phyloP scores from a whole-genome alignment of 352 stramenopile species.

The Pythium utonaiense region DNA sequence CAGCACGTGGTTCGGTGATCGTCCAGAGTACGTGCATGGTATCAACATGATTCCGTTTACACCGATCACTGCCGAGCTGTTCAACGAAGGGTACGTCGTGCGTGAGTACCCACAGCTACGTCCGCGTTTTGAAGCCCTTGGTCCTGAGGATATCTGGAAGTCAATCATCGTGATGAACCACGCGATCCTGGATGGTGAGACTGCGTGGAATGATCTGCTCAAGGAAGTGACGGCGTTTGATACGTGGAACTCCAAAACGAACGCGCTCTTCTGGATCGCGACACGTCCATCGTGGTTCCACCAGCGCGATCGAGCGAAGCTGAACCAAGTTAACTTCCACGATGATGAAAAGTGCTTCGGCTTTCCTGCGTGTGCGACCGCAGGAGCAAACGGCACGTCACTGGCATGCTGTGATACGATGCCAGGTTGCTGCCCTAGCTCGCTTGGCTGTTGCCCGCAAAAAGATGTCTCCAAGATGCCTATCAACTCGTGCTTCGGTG shows the following conservation, averaged over 20 bases:
- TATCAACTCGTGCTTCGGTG: constrained; percentile 56
- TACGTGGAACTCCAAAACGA: constrained; percentile 71
- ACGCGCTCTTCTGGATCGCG: constrained; percentile 72
- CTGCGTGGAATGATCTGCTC: constrained; percentile 63
- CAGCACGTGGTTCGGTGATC: constrained; percentile 82
- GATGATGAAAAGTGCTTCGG: constrained; percentile 64
- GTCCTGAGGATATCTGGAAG: constrained; percentile 60
- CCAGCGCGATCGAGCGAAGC: constrained; percentile 32
- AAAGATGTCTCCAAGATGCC: constrained; percentile 37
- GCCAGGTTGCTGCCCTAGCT: constrained; percentile 66
- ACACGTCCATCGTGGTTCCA: constrained; percentile 68
- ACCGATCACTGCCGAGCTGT: constrained; percentile 55
- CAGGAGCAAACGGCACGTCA: constrained; percentile 54
- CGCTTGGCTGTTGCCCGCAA: constrained; percentile 57
- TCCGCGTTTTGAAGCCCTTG: constrained; percentile 37
- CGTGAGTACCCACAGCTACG: constrained; percentile 53
- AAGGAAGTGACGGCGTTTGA: constrained; percentile 50
- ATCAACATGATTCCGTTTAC: constrained; percentile 87
- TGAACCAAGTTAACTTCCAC: constrained; percentile 31
- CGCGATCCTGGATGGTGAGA: constrained; percentile 53
- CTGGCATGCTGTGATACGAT: constrained; percentile 63
- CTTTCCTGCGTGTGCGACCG: constrained; percentile 45
- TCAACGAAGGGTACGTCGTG: constrained; percentile 55
- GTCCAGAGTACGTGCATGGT: constrained; percentile 70
- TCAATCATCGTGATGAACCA: constrained; percentile 71